These are phyloP conservation scores for Curvularia sp. DNA, from an alignment of 2,329 filamentous ascomycete species.

Conservation along the genomic window DNA sequence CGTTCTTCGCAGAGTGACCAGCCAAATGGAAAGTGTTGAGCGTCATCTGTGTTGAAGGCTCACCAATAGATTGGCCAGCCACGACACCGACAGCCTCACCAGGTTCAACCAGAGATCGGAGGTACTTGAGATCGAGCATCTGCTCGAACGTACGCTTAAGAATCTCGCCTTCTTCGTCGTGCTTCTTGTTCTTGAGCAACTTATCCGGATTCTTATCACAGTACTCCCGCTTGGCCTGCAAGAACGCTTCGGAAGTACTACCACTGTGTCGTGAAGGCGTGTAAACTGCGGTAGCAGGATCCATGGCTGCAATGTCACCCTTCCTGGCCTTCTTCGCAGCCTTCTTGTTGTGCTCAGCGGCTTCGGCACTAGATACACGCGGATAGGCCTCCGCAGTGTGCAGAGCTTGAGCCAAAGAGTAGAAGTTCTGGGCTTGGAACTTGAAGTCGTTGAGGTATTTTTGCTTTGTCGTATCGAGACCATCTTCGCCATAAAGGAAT, in stretches of 20 bases:
- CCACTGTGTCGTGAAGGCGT: constrained; percentile 81
- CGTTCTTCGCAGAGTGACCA: constrained; percentile 97
- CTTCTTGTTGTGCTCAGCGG: constrained; percentile 66
- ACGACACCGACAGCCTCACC: constrained; percentile 97
- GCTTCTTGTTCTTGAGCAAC: constrained; percentile 67
- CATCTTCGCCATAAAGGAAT: constrained; percentile 96
- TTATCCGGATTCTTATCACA: constrained; percentile 74
- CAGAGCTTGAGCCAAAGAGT: constrained; percentile 78
- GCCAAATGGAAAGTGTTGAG: constrained; percentile 99
- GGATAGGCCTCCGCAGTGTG: constrained; percentile 66
- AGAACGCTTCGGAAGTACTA: constrained; percentile 89
- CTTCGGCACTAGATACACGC: constrained; percentile 70
- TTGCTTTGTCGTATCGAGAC: constrained; percentile 91
- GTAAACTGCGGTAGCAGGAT: constrained; percentile 76
- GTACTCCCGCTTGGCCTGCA: constrained; percentile 73
- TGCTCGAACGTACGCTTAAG: constrained; percentile 75
- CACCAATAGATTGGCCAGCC: constrained; percentile 93
- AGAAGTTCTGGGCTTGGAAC: constrained; percentile 86
- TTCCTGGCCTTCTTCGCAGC: constrained; percentile 82
- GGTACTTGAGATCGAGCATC: constrained; percentile 89
- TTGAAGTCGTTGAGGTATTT: constrained; percentile 89
- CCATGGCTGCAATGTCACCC: constrained; percentile 69
- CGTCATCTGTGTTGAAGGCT: constrained; percentile 99
- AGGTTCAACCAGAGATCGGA: constrained; percentile 89
- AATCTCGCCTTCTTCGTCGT: constrained; percentile 57